Base-by-base conservation (phyloP, 2,329 filamentous ascomycete genomes). In the Cladorrhinum sp. region DNA sequence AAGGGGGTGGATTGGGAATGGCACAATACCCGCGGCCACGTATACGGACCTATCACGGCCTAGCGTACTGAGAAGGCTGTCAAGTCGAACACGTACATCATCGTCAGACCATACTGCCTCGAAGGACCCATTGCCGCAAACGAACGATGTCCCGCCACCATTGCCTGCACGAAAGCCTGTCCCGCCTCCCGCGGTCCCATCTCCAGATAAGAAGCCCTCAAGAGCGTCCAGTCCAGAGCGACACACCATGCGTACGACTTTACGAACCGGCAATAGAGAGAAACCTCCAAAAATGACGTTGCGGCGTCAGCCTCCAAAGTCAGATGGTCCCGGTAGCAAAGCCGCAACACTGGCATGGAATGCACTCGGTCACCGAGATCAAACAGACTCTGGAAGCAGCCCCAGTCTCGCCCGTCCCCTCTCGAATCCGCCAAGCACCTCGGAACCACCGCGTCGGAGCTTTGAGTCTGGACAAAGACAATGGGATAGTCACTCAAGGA, bases 21-120 rank as follows among this genome's bases (percentile, higher is more conserved):
- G 91, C 12, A 95, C 91, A 1, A 88, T 96, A 64, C 91, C 91
- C 52, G 89, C 90, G 7, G 84, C 93, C 54, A 87, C 82, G 62
- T 96, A 96, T 71, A 83, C 86, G 3, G 89, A 96, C 67, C 79
- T 96, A n/a, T 89, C 90, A n/a, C 86, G 87, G 60, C 89, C 89
- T 12, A 70, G 76, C 12, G 76, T 86, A 9, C 76, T 82, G 26
- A 48, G 62, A 57, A 39, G 90, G 23, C 83, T 85, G 24, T 79
- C 82, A 1, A 72, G 83, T 46, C 81, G 84, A n/a, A 75, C 73
- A 57, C 82, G 78, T 73, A 79, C 77, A 70, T 82, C 80, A 58
- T 83, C 80, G 57, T 83, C 81, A 0, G 82, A 84, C 46, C 73
- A 74, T 30, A 75, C 77, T 46, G 73, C 77, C 16, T 71, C 76